Conservation (phyloP, 495 filamentous ascomycete genomes). For the Talaromyces proteolyticus region DNA sequence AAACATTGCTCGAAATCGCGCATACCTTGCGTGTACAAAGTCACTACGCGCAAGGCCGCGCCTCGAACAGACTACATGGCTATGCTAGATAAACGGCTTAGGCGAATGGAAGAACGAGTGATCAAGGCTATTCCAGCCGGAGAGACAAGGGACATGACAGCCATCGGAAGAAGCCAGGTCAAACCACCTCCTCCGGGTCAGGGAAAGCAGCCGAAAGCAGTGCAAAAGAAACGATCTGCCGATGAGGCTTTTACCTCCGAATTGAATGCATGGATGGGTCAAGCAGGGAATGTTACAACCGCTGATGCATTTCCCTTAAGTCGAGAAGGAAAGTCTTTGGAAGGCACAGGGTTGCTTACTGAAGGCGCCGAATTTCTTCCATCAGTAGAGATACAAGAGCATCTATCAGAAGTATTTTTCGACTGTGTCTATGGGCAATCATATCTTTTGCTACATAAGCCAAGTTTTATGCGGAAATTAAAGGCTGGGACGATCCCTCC, state of each 20-base stretch:
- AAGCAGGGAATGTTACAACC: constrained; percentile 36
- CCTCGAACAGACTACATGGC: constrained; percentile 98
- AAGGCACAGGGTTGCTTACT: constrained; percentile 65
- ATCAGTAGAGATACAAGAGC: constrained; percentile 84
- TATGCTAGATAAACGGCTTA: constrained; percentile 90
- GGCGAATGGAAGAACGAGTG: constrained; percentile 95
- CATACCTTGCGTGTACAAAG: constrained; percentile 98
- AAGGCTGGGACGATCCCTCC: constrained; percentile 67
- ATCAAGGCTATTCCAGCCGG: constrained; percentile 93
- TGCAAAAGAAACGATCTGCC: constrained; percentile 74
- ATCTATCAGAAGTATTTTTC: constrained; percentile 92
- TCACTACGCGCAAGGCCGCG: constrained; percentile 91
- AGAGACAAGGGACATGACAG: constrained; percentile 52
- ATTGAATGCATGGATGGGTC: constrained; percentile 74
- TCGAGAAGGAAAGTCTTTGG: constrained; percentile 54
- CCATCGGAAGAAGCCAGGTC: constrained; percentile 68
- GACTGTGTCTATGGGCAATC: constrained; percentile 94
- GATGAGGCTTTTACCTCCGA: constrained; percentile 85
- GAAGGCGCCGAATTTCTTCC: constrained; percentile 84
- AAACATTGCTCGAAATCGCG: constrained; percentile 92
- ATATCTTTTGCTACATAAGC: constrained; percentile 93
- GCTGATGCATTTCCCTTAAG: constrained; percentile 49
- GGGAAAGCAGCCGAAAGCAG: constrained; percentile 41
- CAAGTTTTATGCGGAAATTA: constrained; percentile 87
- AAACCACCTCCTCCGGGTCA: constrained; percentile 68